phyloP scores from a whole-genome alignment of 176 grass and related monocot genomes.

The Triticum monococcum region DNA sequence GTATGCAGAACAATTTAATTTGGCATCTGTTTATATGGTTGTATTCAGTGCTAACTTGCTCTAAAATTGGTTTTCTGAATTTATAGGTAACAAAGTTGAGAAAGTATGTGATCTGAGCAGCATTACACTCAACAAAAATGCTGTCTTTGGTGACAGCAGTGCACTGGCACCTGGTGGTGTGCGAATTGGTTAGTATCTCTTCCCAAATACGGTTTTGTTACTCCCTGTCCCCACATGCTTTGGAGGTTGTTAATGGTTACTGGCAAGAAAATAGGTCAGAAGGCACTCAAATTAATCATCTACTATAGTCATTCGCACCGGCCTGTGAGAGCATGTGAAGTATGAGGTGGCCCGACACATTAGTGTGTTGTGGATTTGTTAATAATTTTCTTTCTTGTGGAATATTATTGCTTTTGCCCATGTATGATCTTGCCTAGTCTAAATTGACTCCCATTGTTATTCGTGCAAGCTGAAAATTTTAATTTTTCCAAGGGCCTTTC shows the following conservation, averaged over 20 bases:
- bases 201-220: background rate
- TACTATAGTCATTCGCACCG: background rate
- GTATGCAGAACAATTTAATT: conserved; percentile 12
- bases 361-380: background rate
- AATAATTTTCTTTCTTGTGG: background rate
- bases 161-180: conserved; percentile 62
- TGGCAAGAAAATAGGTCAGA: background rate
- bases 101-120: conserved; percentile 65
- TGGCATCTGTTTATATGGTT: background rate
- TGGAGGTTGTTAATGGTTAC: background rate
- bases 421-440: background rate
- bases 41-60: background rate
- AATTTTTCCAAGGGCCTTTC: background rate
- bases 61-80: conserved; percentile 6
- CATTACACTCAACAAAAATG: conserved; percentile 69
- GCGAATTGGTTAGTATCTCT: conserved; percentile 59
- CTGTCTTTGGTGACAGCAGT: conserved; percentile 66
- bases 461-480: background rate
- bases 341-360: background rate
- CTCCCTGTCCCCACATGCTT: background rate
- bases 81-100: conserved; percentile 73
- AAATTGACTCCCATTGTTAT: background rate
- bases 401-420: background rate
- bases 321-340: background rate
- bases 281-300: background rate